Evolutionary conservation across 139 green algal species (phyloP), one percentile per base, ranked within the genome.

Genomic region (Chlamydomonas sp.): DNA sequence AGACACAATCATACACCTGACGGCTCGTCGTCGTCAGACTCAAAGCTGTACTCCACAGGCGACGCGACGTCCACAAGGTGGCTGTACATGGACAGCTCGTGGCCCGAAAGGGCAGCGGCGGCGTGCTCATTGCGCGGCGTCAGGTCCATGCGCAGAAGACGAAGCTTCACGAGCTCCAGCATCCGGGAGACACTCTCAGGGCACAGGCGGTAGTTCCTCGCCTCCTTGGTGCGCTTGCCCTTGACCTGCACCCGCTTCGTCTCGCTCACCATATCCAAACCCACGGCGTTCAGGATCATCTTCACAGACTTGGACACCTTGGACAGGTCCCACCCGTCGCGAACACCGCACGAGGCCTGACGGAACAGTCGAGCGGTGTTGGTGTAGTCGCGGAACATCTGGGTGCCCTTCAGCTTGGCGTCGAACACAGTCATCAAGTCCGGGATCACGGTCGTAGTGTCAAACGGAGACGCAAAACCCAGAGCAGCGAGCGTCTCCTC

Each of bases 131-230:
- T 28, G 54, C 6, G 54, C 54, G 54, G 54, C 22, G 22, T 28
- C 6, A 22, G 22, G 16, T 28, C 54, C 6, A 24, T 63, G 54
- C 54, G 54, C 54, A 22, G 54, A 22, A 63, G 54, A 63, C 54
- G 54, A 22, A 63, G 54, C 29, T 63, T 63, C 54, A 63, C 54
- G 16, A 63, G 54, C 54, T 63, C 54, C 22, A 63, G 54, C 54
- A 63, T 63, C 6, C 13, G 54, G 54, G 22, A 63, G 16, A 63
- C 54, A 63, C 54, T 28, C 16, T 63, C 54, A 28, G 16, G 16
- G 54, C 22, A 22, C 54, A 63, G 22, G 54, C 54, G 54, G 54
- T 63, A 63, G 13, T 28, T 28, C 13, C n/a, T 28, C 54, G 20
- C 22, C 54, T 63, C 22, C 16, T 34, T 6, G 29, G 16, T 28